These are phyloP conservation scores for Chaetomidium leptoderma DNA, from an alignment of 495 filamentous ascomycete genomes.

Conservation along the genomic window DNA sequence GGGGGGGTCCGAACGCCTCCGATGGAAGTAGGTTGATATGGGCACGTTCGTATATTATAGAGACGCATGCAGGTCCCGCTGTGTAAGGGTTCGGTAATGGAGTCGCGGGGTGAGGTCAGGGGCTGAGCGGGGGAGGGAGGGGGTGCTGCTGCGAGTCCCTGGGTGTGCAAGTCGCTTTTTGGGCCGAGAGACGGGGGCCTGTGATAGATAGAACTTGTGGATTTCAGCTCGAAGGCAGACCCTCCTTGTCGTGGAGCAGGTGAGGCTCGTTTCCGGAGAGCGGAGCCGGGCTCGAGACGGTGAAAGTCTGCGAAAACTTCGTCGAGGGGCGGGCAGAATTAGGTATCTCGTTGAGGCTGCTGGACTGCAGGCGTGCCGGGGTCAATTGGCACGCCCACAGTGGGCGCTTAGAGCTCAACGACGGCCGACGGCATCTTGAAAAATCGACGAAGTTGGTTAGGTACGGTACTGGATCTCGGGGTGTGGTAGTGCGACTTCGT, in stretches of 20 bases:
- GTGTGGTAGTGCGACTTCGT: slow-evolving; percentile 61
- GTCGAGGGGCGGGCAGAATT: slow-evolving; percentile 67
- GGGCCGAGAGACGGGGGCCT: slow-evolving; percentile 22
- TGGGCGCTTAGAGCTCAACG: slow-evolving; percentile 92
- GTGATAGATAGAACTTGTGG: slow-evolving; percentile 22
- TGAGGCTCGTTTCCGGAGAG: slow-evolving; percentile 15
- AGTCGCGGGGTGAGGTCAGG: slow-evolving; percentile 4
- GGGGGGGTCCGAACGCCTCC: neutral
- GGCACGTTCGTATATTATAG: slow-evolving; percentile 10
- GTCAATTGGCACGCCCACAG: slow-evolving; percentile 59
- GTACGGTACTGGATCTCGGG: slow-evolving; percentile 39
- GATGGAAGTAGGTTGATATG: neutral
- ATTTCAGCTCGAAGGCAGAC: slow-evolving; percentile 34
- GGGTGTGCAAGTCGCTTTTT: slow-evolving; percentile 7
- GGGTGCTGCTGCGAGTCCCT: neutral
- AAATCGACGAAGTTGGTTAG: slow-evolving; percentile 69
- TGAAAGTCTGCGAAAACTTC: slow-evolving; percentile 57
- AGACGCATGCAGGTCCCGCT: neutral
- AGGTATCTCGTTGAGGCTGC: slow-evolving; percentile 77
- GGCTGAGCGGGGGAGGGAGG: slow-evolving; percentile 5
- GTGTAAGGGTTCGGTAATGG: neutral
- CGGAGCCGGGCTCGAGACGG: slow-evolving; percentile 37
- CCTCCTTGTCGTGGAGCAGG: slow-evolving; percentile 21
- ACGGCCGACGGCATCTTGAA: slow-evolving; percentile 73
- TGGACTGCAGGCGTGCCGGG: slow-evolving; percentile 59